phyloP scores from a whole-genome alignment of 2,329 filamentous ascomycete species.

The Fusarium temperatum region DNA sequence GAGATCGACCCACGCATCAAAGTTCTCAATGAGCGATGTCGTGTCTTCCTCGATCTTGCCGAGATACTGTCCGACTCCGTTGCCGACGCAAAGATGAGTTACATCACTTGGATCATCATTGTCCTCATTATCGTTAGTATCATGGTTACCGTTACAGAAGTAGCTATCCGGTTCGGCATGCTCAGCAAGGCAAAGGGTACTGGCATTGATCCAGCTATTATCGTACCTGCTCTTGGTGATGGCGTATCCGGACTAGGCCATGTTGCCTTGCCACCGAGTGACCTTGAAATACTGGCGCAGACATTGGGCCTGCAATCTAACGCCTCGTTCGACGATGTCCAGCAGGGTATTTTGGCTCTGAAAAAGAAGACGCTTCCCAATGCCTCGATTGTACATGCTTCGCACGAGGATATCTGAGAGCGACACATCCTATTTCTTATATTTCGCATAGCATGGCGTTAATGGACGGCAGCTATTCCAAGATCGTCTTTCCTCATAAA shows the following conservation, averaged over 20 bases:
- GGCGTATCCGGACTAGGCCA: conserved; percentile 12
- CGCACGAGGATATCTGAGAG: conserved; percentile 28
- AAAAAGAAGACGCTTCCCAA: conserved; percentile 29
- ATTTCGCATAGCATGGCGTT: conserved; percentile 41
- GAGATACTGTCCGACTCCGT: conserved; percentile 94
- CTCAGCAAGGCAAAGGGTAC: conserved; percentile 52
- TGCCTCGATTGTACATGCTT: conserved; percentile 12
- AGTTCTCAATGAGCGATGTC: conserved; percentile 95
- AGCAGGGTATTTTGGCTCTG: conserved; percentile 46
- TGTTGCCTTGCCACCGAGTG: conserved; percentile 36
- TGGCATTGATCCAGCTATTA: conserved; percentile 3
- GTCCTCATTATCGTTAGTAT: conserved; percentile 92
- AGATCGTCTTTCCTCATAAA: background rate
- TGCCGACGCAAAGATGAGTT: conserved; percentile 93
- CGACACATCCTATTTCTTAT: background rate
- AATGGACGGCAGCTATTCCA: background rate
- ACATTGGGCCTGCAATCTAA: conserved; percentile 48
- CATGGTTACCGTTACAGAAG: conserved; percentile 88
- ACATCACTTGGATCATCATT: conserved; percentile 98
- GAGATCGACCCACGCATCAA: conserved; percentile 97
- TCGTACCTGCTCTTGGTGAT: conserved; percentile 29
- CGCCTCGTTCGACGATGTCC: conserved; percentile 49
- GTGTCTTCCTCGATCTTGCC: conserved; percentile 94
- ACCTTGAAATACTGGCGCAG: conserved; percentile 49
- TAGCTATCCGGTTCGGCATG: conserved; percentile 84